Evolutionary conservation across 2,329 filamentous ascomycete genomes (phyloP).

Genomic region (Botrytis tulipae): DNA sequence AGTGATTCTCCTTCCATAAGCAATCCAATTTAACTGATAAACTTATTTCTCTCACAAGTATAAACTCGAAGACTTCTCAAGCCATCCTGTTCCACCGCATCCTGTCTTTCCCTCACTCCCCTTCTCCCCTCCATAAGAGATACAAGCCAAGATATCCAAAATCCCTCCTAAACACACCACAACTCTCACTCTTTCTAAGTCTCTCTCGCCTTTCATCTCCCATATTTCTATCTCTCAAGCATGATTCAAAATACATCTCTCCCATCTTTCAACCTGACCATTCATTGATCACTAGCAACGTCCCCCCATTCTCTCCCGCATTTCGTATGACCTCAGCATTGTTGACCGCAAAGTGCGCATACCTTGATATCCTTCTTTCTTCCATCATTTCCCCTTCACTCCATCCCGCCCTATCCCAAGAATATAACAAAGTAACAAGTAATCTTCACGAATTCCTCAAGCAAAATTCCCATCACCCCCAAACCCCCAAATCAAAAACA

Average conservation of each 20-base stretch:
- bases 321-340: neutral
- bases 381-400: neutral
- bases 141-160: no score
- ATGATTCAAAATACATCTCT: neutral
- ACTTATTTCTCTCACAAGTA: neutral
- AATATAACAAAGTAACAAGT: neutral
- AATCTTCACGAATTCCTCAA: neutral
- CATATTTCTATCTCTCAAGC: neutral
- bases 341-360: neutral
- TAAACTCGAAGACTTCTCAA: neutral
- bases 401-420: no score
- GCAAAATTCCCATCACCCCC: neutral
- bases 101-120: fast-evolving
- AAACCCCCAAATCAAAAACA: no score
- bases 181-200: neutral
- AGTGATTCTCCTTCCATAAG: neutral
- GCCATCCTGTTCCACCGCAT: neutral
- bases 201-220: neutral
- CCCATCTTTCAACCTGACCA: neutral
- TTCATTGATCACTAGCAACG: fast-evolving
- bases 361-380: neutral
- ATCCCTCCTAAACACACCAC: neutral
- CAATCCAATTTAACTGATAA: neutral
- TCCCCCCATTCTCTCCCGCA: no score
- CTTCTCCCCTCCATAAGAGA: neutral